Evolutionary conservation across 495 filamentous ascomycete species (phyloP).

Genomic region (Chaetomium tenue): DNA sequence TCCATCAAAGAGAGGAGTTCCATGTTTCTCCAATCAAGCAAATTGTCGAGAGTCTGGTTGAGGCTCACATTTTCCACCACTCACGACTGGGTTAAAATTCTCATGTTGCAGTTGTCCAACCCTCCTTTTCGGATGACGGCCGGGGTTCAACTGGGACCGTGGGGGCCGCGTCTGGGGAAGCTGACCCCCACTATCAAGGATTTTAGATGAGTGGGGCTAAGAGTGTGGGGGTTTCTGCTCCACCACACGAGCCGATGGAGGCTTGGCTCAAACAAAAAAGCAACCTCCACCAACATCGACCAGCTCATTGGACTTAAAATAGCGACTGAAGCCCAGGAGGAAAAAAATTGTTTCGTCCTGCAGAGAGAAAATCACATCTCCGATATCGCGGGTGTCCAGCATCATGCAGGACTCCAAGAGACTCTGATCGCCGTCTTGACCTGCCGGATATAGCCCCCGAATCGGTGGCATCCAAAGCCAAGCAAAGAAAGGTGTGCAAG

Average conservation of each 20-base stretch:
- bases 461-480: no score
- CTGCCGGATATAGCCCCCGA: no score
- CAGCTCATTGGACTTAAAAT: background rate
- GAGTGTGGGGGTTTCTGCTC: background rate
- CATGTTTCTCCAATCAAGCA: background rate
- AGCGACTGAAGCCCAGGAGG: background rate
- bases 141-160: background rate
- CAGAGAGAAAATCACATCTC: no score
- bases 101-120: background rate
- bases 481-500: no score
- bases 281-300: background rate
- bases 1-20: background rate
- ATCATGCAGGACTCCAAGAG: no score
- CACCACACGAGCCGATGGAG: background rate
- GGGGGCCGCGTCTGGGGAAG: no score
- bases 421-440: no score
- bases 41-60: background rate
- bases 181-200: background rate
- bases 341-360: no score
- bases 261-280: background rate
- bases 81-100: background rate
- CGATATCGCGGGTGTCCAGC: no score
- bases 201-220: background rate
- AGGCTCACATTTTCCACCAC: background rate
- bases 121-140: background rate